These are phyloP conservation scores for Haplographium delicatum DNA, from an alignment of 495 filamentous ascomycete species.

Conservation along the genomic window DNA sequence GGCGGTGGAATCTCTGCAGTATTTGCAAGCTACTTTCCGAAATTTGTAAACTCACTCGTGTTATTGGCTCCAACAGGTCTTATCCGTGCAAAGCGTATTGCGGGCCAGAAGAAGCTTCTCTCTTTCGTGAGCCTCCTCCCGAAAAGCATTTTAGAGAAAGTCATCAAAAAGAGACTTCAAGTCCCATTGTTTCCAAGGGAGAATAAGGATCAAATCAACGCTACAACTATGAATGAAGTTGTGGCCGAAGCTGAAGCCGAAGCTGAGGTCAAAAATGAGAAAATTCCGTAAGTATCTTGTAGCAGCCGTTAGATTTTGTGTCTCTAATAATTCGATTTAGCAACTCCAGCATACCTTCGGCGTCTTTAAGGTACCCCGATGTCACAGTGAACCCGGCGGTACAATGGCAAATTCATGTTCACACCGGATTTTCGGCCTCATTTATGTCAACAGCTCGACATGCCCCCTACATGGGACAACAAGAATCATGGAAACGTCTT, in stretches of 20 bases:
- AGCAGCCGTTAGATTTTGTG: too few relatives aligned
- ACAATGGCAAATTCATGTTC: constrained; percentile 50
- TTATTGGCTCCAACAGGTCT: constrained; percentile 74
- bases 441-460: constrained; percentile 51
- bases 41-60: constrained; percentile 58
- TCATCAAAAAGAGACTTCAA: constrained; percentile 52
- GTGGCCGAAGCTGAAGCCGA: constrained; percentile 11
- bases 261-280: constrained; percentile 26
- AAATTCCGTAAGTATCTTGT: too few relatives aligned
- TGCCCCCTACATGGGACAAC: constrained; percentile 49
- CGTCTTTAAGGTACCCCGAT: too few relatives aligned
- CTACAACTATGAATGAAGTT: constrained; percentile 12
- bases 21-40: constrained; percentile 67
- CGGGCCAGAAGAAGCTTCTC: constrained; percentile 49
- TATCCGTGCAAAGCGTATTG: constrained; percentile 59
- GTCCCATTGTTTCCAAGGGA: not conserved
- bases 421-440: constrained; percentile 48
- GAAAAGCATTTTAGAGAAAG: constrained; percentile 43
- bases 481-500: constrained; percentile 42
- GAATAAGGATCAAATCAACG: not conserved
- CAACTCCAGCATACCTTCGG: too few relatives aligned
- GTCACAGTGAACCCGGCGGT: constrained; percentile 40
- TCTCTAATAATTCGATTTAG: too few relatives aligned
- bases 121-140: constrained; percentile 60
- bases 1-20: constrained; percentile 72